A percentile compares a stretch with the other conserved stretches of the same genome.
Conservation (phyloP, 176 grass and related monocot genomes). For the Elymus sibiricus region DNA sequence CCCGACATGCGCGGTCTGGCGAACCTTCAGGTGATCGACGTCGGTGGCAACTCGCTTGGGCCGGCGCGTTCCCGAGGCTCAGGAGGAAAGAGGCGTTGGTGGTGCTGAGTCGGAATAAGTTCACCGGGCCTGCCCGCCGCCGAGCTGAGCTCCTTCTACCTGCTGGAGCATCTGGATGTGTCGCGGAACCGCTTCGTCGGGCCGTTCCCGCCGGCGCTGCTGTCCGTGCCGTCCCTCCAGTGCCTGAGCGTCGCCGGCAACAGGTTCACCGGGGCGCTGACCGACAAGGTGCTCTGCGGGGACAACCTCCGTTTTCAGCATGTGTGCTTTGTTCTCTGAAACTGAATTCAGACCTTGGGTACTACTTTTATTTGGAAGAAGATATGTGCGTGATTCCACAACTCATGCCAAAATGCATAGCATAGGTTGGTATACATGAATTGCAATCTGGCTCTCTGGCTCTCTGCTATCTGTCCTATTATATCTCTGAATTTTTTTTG, state of each 20-base stretch:
- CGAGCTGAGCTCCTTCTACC: conserved; percentile 44
- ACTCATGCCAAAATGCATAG: too few relatives aligned
- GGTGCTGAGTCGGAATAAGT: conserved; percentile 67
- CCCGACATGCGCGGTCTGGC: conserved; percentile 55
- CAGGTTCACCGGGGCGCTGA: conserved; percentile 79
- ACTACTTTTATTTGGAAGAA: too few relatives aligned
- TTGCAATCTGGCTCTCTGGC: too few relatives aligned
- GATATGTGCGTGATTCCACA: too few relatives aligned
- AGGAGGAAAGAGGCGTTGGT: conserved; percentile 62
- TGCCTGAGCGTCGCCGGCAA: conserved; percentile 70
- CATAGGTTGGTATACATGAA: too few relatives aligned
- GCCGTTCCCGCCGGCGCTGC: conserved; percentile 53
- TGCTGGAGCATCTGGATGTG: conserved; percentile 67
- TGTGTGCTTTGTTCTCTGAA: too few relatives aligned
- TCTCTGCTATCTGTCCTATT: too few relatives aligned
- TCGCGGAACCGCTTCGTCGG: conserved; percentile 82
- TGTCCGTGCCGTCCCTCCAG: conserved; percentile 68
- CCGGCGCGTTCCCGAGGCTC: conserved; percentile 68
- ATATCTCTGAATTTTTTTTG: too few relatives aligned
- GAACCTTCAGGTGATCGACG: conserved; percentile 71
- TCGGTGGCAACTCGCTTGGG: conserved; percentile 67
- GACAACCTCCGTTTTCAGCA: conserved; percentile 33
- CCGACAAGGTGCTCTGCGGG: conserved; percentile 50
- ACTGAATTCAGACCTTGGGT: too few relatives aligned
- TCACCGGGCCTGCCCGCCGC: conserved; percentile 48